phyloP scores from a whole-genome alignment of 192 early-diverging fungal species.

The Coemansia sp. region DNA sequence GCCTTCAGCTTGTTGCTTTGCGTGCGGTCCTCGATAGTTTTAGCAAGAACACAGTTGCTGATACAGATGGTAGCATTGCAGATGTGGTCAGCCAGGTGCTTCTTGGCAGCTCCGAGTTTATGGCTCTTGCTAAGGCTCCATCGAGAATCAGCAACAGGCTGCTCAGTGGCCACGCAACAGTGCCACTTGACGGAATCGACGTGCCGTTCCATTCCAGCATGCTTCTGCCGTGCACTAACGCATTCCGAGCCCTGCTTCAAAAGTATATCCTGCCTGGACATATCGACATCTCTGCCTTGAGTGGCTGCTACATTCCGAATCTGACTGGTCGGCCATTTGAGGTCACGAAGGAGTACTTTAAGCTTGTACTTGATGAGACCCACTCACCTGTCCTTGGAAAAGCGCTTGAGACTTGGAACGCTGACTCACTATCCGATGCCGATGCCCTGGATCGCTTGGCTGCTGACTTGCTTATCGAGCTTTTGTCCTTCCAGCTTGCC shows the following conservation, averaged over 20 bases:
- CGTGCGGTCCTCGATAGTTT: constrained; percentile 82
- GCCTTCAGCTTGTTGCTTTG: constrained; percentile 74
- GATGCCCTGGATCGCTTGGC: constrained; percentile 72
- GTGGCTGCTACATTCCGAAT: constrained; percentile 90
- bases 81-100: constrained; percentile 69
- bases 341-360: constrained; percentile 73
- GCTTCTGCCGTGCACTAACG: constrained; percentile 76
- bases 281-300: constrained; percentile 65
- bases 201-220: constrained; percentile 89
- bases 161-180: constrained; percentile 83
- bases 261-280: constrained; percentile 70
- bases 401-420: constrained; percentile 73
- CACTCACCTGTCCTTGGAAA: constrained; percentile 63
- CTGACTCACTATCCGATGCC: constrained; percentile 29
- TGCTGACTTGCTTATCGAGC: constrained; percentile 78
- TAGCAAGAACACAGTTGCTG: constrained; percentile 64
- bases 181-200: constrained; percentile 87
- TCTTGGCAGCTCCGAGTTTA: constrained; percentile 42
- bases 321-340: constrained; percentile 89
- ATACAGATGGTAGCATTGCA: constrained; percentile 77
- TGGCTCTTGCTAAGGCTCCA: not conserved
- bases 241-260: constrained; percentile 76
- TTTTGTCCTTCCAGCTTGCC: constrained; percentile 93
- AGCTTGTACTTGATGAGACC: constrained; percentile 67
- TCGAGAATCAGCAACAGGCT: constrained; percentile 55